Percentiles rank a stretch among this genome's conserved stretches.
These are phyloP conservation scores for Saitozyma sp. DNA, from an alignment of 768 basidiomycete species.

Conservation along the genomic window DNA sequence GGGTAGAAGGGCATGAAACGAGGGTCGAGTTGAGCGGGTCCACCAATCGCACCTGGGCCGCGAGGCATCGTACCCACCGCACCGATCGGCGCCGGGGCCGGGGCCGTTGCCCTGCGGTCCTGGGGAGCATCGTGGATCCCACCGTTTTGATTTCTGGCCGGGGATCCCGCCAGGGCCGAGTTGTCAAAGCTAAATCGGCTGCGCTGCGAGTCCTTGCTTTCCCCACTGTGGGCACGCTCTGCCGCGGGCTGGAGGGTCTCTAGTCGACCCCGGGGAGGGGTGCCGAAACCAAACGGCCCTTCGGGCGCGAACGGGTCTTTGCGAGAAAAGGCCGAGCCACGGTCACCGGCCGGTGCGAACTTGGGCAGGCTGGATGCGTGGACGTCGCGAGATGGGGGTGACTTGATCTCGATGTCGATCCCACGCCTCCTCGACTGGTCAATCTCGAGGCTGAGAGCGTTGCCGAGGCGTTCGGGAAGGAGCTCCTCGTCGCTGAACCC, in stretches of 20 bases:
- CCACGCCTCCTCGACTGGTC: conserved; percentile 25
- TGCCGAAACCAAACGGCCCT: conserved; percentile 13
- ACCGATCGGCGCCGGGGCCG: too few relatives aligned
- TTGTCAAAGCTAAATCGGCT: conserved; percentile 34
- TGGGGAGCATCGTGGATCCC: background rate
- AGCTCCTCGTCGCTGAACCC: conserved; percentile 42
- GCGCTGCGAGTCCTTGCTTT: conserved; percentile 19
- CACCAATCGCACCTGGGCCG: conserved; percentile 25
- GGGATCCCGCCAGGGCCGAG: conserved; percentile 13
- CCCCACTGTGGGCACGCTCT: conserved; percentile 20
- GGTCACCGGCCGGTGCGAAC: background rate
- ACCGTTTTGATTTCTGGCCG: conserved; percentile 1
- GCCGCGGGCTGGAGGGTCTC: conserved; percentile 7
- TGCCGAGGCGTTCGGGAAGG: conserved; percentile 34
- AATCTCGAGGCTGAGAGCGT: conserved; percentile 42
- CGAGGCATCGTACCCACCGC: background rate
- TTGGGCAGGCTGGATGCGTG: background rate
- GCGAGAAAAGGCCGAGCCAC: background rate
- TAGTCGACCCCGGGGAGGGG: conserved; percentile 25
- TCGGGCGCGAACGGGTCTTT: conserved; percentile 10
- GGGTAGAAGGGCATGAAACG: conserved; percentile 3
- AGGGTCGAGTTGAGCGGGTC: conserved; percentile 10
- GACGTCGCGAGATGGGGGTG: background rate
- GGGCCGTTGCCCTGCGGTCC: too few relatives aligned
- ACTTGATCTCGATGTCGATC: conserved; percentile 18